Base-by-base conservation (phyloP, 495 filamentous ascomycete genomes). In the Aspergillus hancockii region DNA sequence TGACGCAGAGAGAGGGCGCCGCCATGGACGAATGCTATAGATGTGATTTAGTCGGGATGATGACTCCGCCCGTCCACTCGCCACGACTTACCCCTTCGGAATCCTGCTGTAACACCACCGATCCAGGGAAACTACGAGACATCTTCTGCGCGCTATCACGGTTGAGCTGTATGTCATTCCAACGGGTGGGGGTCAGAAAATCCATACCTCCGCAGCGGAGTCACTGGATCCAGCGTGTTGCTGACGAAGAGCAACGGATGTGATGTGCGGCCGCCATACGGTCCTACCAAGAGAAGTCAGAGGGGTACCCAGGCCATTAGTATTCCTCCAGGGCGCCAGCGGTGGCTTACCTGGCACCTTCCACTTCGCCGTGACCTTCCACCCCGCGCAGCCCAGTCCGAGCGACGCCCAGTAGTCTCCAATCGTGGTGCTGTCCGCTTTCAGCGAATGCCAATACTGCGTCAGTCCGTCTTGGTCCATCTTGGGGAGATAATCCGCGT, bases 331-430 rank as follows among this genome's bases (percentile, higher is more conserved):
- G 32, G 10, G 8, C 8, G 3, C 2, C 1, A 14, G 10, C 4
- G 1, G 16, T 47, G 25, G 55, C 66, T 30, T 70, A 76, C 74
- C 79, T 54, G 66, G 58, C 57, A 84, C 83, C 18, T 81, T 75
- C 75, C 88, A 86, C 52, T 83, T 81, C 0, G 87, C 78, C 23
- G 80, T 77, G 1, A 85, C 62, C 5, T 75, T 73, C 79, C 87
- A 86, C 16, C 79, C 81, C 0, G 80, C 75, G 69, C 88, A 92
- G 0, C 65, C 65, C 58, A 90, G 54, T 16, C 80, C 71, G 22
- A 88, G 69, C 1, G 70, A 70, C 4, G 83, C 78, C 80, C 85
- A 88, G 18, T 84, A 81, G 28, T 83, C 82, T 0, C 87, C 88
- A 3, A 82, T 66, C 0, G 71, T 67, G 0, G 68, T 59, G 58